Evolutionary conservation across 2,329 filamentous ascomycete species (phyloP).

Genomic region (Emericellopsis atlantica): DNA sequence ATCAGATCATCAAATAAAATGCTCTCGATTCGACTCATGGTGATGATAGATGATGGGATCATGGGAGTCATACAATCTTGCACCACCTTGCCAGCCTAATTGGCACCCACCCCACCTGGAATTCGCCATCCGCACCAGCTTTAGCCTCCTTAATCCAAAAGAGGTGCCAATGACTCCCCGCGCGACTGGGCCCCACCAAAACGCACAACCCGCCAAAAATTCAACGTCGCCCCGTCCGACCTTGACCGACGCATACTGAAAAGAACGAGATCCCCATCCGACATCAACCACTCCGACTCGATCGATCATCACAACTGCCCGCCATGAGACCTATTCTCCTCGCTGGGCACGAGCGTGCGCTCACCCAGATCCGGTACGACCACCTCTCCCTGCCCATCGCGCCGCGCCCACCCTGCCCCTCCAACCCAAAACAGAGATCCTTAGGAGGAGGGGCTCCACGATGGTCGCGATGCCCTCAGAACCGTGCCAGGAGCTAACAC

Average conservation of each 20-base stretch:
- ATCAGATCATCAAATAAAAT: no score
- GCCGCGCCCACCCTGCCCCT: not conserved
- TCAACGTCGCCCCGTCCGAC: constrained; percentile 18
- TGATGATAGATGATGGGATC: no score
- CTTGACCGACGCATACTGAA: constrained; percentile 6
- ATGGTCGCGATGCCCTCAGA: no score
- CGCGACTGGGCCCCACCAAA: constrained; percentile 23
- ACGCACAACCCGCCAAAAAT: constrained; percentile 32
- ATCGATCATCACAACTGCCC: constrained; percentile 15
- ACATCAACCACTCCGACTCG: constrained; percentile 10
- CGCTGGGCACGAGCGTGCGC: constrained; percentile 89
- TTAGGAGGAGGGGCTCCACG: no score
- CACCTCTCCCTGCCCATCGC: not conserved
- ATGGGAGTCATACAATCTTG: no score
- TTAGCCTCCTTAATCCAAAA: no score
- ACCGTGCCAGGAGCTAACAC: not conserved
- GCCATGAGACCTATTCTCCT: constrained; percentile 95
- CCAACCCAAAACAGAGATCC: not conserved
- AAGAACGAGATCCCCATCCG: constrained; percentile 6
- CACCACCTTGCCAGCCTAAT: no score
- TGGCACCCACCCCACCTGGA: no score
- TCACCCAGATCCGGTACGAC: constrained; percentile 76
- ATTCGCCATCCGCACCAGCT: no score
- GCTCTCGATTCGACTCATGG: no score
- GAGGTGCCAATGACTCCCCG: not conserved